These are phyloP conservation scores for Panicum miliaceum DNA, from an alignment of 176 grass and related monocot genomes.

Conservation along the genomic window DNA sequence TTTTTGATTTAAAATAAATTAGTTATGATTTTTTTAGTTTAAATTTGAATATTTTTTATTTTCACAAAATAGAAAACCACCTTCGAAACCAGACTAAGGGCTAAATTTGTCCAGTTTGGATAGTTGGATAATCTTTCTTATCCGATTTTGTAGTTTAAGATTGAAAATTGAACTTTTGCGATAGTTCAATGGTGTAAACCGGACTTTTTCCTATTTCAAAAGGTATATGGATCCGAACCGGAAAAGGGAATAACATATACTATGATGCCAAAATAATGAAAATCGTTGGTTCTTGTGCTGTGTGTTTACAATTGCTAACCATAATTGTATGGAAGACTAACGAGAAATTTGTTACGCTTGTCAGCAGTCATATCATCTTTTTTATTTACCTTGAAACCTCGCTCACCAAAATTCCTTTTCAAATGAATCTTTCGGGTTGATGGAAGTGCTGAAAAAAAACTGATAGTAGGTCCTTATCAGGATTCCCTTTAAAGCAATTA, in stretches of 20 bases:
- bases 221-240: background rate
- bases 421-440: background rate
- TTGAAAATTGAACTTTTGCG: too few species aligned
- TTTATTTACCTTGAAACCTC: background rate
- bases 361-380: background rate
- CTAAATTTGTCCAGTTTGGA: too few species aligned
- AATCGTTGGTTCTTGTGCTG: background rate
- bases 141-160: too few species aligned
- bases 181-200: too few species aligned
- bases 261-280: background rate
- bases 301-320: background rate
- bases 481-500: conserved; percentile 16
- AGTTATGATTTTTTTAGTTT: too few species aligned
- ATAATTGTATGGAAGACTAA: background rate
- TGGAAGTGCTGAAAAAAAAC: background rate
- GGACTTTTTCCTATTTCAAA: too few species aligned
- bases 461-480: background rate
- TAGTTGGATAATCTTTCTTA: too few species aligned
- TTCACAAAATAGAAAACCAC: too few species aligned
- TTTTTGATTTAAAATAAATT: too few species aligned
- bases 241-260: too few species aligned
- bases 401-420: background rate
- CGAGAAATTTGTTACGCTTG: background rate
- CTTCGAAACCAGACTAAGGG: too few species aligned
- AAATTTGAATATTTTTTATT: too few species aligned